Percentiles rank a stretch among this genome's conserved stretches.
phyloP scores from a whole-genome alignment of 371 early-diverging fungal species.

The Capniomyces stellatus region DNA sequence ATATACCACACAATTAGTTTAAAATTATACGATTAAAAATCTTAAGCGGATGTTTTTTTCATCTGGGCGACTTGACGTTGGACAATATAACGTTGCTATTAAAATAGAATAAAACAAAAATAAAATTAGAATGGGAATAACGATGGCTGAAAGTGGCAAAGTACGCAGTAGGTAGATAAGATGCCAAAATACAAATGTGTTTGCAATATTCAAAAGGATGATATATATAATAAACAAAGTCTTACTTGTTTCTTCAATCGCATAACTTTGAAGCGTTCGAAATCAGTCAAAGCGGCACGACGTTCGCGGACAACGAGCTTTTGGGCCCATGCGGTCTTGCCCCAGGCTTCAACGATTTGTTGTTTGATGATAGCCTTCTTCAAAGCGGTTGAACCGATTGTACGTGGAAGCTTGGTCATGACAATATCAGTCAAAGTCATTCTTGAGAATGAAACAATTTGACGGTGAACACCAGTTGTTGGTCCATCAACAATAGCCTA shows the following conservation, averaged over 20 bases:
- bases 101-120: not conserved
- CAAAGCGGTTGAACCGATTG: constrained; percentile 52
- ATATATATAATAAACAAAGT: no score
- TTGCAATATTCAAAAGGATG: no score
- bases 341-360: constrained; percentile 58
- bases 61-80: constrained; percentile 21
- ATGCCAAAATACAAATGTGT: no score
- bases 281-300: constrained; percentile 71
- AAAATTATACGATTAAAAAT: no score
- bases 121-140: not conserved
- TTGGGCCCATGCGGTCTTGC: constrained; percentile 82
- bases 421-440: constrained; percentile 73
- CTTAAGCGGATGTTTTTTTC: no score
- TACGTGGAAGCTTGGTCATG: constrained; percentile 69
- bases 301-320: constrained; percentile 63
- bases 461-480: constrained; percentile 82
- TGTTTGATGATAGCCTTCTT: constrained; percentile 69
- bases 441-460: constrained; percentile 69
- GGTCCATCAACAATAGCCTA: constrained; percentile 89
- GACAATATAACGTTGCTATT: constrained; percentile 17
- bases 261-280: constrained; percentile 92
- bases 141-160: no score
- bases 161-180: not conserved
- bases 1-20: no score
- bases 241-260: constrained; percentile 62